Evolutionary conservation across 805 yeast genomes (phyloP).

Genomic region (Candida taoyuanica): DNA sequence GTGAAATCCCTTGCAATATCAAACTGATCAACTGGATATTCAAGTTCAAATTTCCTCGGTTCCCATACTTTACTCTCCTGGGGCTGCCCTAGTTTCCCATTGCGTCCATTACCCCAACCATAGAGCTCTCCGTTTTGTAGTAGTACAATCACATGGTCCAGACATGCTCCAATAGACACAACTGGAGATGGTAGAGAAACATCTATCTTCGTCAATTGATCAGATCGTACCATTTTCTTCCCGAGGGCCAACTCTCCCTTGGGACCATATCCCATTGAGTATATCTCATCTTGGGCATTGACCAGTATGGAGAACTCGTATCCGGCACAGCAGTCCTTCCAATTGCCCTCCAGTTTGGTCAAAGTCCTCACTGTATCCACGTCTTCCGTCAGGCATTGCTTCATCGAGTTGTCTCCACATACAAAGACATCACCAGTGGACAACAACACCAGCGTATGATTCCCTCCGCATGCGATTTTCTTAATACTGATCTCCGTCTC

Average conservation of each 20-base stretch:
- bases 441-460: constrained; percentile 66
- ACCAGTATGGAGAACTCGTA: constrained; percentile 72
- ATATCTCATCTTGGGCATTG: constrained; percentile 36
- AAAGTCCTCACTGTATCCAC: constrained; percentile 11
- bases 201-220: constrained; percentile 7
- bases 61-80: constrained; percentile 12
- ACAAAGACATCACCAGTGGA: constrained; percentile 49
- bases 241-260: constrained; percentile 75
- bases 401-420: constrained; percentile 53
- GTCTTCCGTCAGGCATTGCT: constrained; percentile 48
- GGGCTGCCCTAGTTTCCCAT: constrained; percentile 44
- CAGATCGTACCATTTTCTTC: neutral
- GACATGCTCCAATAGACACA: constrained; percentile 32
- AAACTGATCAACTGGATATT: constrained; percentile 1
- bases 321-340: constrained; percentile 61
- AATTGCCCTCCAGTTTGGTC: constrained; percentile 23
- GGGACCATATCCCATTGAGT: constrained; percentile 56
- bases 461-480: constrained; percentile 74
- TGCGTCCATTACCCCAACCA: constrained; percentile 69
- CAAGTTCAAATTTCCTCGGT: constrained; percentile 8
- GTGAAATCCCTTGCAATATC: constrained; percentile 59
- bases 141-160: constrained; percentile 41
- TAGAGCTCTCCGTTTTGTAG: constrained; percentile 39
- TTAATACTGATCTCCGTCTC: too few relatives aligned
- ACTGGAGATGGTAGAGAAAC: constrained; percentile 9